Base-by-base conservation (phyloP, 441 rosid species). In the Pelargonium citronellum region DNA sequence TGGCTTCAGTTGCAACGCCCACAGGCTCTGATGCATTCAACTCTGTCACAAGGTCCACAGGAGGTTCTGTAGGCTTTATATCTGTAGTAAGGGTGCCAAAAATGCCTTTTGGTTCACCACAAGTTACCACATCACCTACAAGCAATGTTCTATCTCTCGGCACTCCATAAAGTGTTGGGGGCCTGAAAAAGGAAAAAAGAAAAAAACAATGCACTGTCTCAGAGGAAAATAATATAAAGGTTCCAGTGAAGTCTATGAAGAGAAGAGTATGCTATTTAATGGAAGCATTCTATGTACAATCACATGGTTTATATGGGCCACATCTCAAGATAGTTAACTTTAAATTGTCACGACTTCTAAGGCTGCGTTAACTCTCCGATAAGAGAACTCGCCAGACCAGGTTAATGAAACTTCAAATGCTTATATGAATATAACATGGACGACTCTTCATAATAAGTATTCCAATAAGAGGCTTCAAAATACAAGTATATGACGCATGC, bases 121-220 rank as follows among this genome's bases (percentile, higher is more conserved):
- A 80, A 73, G 86, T 77, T 72, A 85, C 97, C 69, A 83, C 79
- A 83, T 85, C 87, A 70, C 84, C 86, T 46, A 84, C 71, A 73
- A 78, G 80, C 67, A 78, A 77, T 49, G 80, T 64, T 81, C 83
- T 92, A 58, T 92, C 97, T 69, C 85, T 83, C 39, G 98, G 96
- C 70, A 86, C 87, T 77, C 98, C 99, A 71, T 87, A 84, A 63
- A 95, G 87, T 3, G 98, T 92, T 16, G 98, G 93, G 62, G 84
- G 71, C 81, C 99, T 92, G 90, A 73, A 80, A 85, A 69, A 51
- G 58, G 71, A 67, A 78, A 6, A 7, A 43, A 44, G 69, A 49
- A 43, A 44, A 71, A 49, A 71, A 15, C 63, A 55, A 5, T 53
- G 58, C 58, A 15, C 20, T n/a, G 19, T 53, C 16, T 53, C 12